Conservation (phyloP, 306 rosid genomes). For the Sindora glabra region DNA sequence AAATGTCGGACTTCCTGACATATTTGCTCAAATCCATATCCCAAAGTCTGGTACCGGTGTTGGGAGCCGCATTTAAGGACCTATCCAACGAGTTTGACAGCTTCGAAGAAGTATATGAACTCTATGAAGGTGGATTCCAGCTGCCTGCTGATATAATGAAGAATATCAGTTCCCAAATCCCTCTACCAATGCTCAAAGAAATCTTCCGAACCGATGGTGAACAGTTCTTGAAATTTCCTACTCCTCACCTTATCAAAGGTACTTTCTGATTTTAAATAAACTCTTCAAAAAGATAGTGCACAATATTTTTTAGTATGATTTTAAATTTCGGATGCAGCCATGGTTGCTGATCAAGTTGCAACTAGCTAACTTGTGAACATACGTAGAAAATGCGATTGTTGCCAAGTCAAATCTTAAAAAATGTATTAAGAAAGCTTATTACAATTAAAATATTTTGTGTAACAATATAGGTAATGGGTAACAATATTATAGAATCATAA, state of each 20-base stretch:
- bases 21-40: constrained; percentile 48
- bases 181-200: constrained; percentile 44
- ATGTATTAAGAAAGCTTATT: too few relatives aligned
- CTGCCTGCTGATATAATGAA: constrained; percentile 33
- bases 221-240: constrained; percentile 26
- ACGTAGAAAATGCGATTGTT: too few relatives aligned
- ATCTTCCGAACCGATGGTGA: constrained; percentile 41
- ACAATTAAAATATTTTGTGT: too few relatives aligned
- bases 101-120: constrained; percentile 46
- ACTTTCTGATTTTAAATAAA: background rate
- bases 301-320: too few relatives aligned
- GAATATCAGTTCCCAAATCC: constrained; percentile 28
- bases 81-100: constrained; percentile 39
- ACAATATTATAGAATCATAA: too few relatives aligned
- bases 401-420: too few relatives aligned
- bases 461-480: too few relatives aligned
- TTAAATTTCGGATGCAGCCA: too few relatives aligned
- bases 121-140: constrained; percentile 49
- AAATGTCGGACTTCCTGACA: constrained; percentile 54
- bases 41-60: constrained; percentile 30
- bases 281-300: background rate
- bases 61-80: constrained; percentile 22
- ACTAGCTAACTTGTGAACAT: too few relatives aligned
- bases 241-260: constrained; percentile 50
- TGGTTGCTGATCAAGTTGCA: too few relatives aligned